Percentiles rank a stretch among this genome's conserved stretches.
These are phyloP conservation scores for Arachis stenosperma DNA, from an alignment of 306 rosid species.

Conservation along the genomic window DNA sequence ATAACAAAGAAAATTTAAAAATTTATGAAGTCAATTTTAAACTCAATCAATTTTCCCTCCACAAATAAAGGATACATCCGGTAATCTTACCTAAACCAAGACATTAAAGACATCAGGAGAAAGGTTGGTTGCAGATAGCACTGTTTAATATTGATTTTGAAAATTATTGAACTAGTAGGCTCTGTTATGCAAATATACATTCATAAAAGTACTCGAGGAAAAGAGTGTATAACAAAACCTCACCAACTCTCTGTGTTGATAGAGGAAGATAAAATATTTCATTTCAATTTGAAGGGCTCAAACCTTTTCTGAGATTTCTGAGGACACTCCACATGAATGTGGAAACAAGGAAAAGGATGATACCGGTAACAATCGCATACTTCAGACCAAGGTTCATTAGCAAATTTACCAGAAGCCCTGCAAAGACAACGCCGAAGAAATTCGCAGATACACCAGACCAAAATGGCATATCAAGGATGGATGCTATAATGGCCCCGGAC, in stretches of 20 bases:
- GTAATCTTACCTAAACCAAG: not conserved
- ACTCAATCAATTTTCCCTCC: not conserved
- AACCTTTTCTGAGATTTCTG: slow-evolving; percentile 54
- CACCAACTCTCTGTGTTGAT: not conserved
- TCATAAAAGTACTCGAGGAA: slow-evolving; percentile 5
- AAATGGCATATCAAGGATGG: slow-evolving; percentile 93
- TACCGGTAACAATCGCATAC: slow-evolving; percentile 73
- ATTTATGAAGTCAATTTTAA: not conserved
- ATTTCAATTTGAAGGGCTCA: slow-evolving; percentile 49
- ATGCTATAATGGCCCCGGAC: slow-evolving; percentile 88
- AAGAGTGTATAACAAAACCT: slow-evolving; percentile 23
- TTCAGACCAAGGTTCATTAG: slow-evolving; percentile 89
- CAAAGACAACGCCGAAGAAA: slow-evolving; percentile 80
- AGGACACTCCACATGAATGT: slow-evolving; percentile 94
- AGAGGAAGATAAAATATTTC: slow-evolving; percentile 21
- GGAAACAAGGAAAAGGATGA: slow-evolving; percentile 77
- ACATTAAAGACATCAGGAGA: not conserved
- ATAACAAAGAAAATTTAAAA: not conserved
- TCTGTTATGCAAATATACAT: slow-evolving; percentile 17
- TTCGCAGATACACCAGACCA: slow-evolving; percentile 86
- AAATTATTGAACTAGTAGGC: slow-evolving; percentile 19
- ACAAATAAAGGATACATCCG: slow-evolving; percentile 12
- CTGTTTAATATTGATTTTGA: not conserved
- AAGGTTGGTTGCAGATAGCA: not conserved
- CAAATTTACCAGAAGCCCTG: slow-evolving; percentile 88